Base-by-base conservation (phyloP, 2,329 filamentous ascomycete species). In the Phyllosticta paracitricarpa region DNA sequence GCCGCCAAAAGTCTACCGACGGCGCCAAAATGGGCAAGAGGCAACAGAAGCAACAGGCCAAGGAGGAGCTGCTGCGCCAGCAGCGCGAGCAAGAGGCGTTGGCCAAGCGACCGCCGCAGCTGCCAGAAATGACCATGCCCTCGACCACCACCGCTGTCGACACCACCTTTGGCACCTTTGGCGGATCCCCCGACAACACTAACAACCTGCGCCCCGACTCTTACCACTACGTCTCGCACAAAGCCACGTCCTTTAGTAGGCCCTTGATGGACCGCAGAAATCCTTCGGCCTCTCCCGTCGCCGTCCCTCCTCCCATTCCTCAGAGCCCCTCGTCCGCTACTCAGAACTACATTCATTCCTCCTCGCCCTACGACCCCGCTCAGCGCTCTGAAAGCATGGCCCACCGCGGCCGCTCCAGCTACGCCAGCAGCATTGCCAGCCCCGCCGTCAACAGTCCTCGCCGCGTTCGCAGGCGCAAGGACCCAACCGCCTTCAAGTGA, bases 401-500 rank as follows among this genome's bases (percentile, higher is more conserved):
- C 68, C 88, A 97, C 76, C 91, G 94, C 68, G 91, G 93, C 63
- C 89, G 94, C 66, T 96, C 96, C 77, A 97, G 92, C 78, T 97
- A 97, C 77, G 91, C 93, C 62, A 96, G 89, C 78, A 95, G 89
- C 75, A 88, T 89, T 59, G 84, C 93, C 66, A 96, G 90, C 79
- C 33, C 33, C 10, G 89, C 90, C 63, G 85, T 96, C 78, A 96
- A 96, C 79, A 96, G 89, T 74, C 93, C 94, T 65, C 86, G 94
- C 66, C 86, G 92, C 72, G 87, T 97, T 66, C 87, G 94, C 69
- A 88, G 93, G 79, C 87, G 94, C 78, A 97, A 96, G 81, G 94
- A 99, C 71, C 94, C 94, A 8, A 97, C 93, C 10, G 91, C 94
- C 0, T 96, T 97, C 84, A 99, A 99, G 93, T 97, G 80, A 83